phyloP scores from a whole-genome alignment of 2,329 filamentous ascomycete species.

The Verticillium nonalfalfae region DNA sequence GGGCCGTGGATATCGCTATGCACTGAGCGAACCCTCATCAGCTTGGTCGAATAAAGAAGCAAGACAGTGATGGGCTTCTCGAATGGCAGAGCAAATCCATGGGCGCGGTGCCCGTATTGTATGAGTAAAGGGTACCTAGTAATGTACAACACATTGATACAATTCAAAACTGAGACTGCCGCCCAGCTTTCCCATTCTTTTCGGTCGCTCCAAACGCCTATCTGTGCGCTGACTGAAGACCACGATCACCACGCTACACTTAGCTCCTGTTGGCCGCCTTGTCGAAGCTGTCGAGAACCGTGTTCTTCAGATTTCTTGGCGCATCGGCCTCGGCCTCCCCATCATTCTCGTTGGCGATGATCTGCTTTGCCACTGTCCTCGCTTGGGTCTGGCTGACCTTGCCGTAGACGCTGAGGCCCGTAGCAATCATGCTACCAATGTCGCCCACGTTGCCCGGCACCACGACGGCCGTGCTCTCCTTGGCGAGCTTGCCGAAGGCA shows the following conservation, averaged over 20 bases:
- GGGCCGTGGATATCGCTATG: no score
- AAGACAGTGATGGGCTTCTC: background rate
- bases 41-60: background rate
- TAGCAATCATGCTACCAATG: constrained; percentile 94
- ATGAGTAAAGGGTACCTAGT: background rate
- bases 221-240: background rate
- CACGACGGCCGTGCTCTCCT: constrained; percentile 91
- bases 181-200: background rate
- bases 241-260: background rate
- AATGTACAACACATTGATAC: background rate
- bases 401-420: constrained; percentile 89
- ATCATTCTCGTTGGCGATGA: constrained; percentile 15
- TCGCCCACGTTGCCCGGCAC: constrained; percentile 97
- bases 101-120: background rate
- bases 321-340: constrained; percentile 11
- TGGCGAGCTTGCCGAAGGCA: constrained; percentile 85
- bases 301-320: constrained; percentile 25
- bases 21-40: no score
- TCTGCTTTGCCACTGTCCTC: constrained; percentile 54
- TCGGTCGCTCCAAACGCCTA: background rate
- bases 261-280: constrained; percentile 17
- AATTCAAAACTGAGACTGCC: background rate
- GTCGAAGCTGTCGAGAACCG: constrained; percentile 33
- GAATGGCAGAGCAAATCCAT: background rate
- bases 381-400: constrained; percentile 82